These are phyloP conservation scores for Metschnikowia proteae DNA, from an alignment of 805 yeast species.

Conservation along the genomic window DNA sequence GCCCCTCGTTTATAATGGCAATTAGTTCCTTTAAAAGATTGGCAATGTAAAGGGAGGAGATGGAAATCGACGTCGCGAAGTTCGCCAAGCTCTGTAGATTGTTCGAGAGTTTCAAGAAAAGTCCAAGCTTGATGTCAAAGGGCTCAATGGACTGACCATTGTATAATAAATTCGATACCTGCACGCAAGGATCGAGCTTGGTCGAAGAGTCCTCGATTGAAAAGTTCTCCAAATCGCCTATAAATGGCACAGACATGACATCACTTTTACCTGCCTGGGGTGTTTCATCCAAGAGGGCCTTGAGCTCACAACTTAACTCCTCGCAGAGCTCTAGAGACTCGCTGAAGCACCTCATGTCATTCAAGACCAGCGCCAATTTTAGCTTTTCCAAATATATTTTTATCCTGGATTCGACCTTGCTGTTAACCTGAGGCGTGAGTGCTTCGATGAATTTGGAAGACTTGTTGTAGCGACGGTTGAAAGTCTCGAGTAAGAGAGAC, in stretches of 20 bases:
- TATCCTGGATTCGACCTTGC: constrained; percentile 10
- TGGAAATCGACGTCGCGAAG: constrained; percentile 35
- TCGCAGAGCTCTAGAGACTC: constrained; percentile 57
- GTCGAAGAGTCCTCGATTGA: constrained; percentile 9
- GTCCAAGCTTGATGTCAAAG: constrained; percentile 12
- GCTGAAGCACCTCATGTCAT: constrained; percentile 53
- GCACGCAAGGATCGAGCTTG: constrained; percentile 6
- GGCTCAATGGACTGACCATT: constrained; percentile 9
- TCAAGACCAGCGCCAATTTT: constrained; percentile 49
- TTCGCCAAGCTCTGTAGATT: constrained; percentile 37
- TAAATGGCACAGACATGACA: background rate
- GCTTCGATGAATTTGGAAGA: constrained; percentile 13
- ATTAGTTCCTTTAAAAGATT: constrained; percentile 36
- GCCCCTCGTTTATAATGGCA: constrained; percentile 39
- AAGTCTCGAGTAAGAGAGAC: constrained; percentile 49
- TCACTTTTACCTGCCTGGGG: constrained; percentile 1
- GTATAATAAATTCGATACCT: constrained; percentile 7
- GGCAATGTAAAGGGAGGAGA: constrained; percentile 39
- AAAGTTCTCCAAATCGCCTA: constrained; percentile 5
- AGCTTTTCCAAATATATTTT: constrained; percentile 42
- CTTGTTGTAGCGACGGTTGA: constrained; percentile 29
- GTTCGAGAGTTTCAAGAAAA: constrained; percentile 36
- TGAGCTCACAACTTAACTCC: constrained; percentile 33
- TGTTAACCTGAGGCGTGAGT: constrained; percentile 33
- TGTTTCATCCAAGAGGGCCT: constrained; percentile 2